phyloP scores from a whole-genome alignment of 2,329 filamentous ascomycete species.

The Fusarium sp. region DNA sequence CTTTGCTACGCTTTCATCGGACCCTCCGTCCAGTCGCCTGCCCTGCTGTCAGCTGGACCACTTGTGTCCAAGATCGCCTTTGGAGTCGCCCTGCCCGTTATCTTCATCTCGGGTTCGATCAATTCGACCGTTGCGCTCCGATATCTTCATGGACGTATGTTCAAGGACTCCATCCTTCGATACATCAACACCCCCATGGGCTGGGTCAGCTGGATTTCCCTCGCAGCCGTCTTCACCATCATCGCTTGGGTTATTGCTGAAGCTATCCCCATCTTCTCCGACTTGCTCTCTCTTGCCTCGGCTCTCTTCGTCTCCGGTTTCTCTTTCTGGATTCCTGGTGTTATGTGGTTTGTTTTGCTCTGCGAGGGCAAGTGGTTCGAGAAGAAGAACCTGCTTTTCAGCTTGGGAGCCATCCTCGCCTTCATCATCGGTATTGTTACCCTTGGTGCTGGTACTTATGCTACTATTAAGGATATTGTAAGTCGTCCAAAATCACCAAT shows the following conservation, averaged over 20 bases:
- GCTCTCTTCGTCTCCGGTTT: slow-evolving; percentile 35
- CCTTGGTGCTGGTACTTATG: slow-evolving; percentile 36
- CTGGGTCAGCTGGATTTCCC: slow-evolving; percentile 34
- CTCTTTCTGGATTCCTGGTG: slow-evolving; percentile 35
- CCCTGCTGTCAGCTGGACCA: slow-evolving; percentile 71
- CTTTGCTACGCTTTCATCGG: slow-evolving; percentile 78
- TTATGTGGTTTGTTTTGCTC: slow-evolving; percentile 37
- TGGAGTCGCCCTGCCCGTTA: slow-evolving; percentile 71
- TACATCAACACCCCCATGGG: slow-evolving; percentile 35
- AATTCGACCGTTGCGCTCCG: slow-evolving; percentile 36
- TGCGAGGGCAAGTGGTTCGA: slow-evolving; percentile 34
- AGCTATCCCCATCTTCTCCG: slow-evolving; percentile 37
- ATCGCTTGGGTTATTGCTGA: slow-evolving; percentile 37
- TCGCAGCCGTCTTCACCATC: slow-evolving; percentile 32
- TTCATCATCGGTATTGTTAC: slow-evolving; percentile 36
- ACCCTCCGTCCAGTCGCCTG: slow-evolving; percentile 70
- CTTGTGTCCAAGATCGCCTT: slow-evolving; percentile 75
- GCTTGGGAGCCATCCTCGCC: slow-evolving; percentile 31
- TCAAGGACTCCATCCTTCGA: slow-evolving; percentile 34
- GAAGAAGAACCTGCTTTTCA: slow-evolving; percentile 35
- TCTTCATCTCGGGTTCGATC: slow-evolving; percentile 48
- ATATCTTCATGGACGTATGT: slow-evolving; percentile 38
- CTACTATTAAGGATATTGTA: slow-evolving; percentile 39
- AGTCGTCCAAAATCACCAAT: not conserved
- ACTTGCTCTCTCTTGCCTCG: slow-evolving; percentile 31